Evolutionary conservation across 371 early-diverging fungal species (phyloP).

Genomic region (Parasitella parasitica): DNA sequence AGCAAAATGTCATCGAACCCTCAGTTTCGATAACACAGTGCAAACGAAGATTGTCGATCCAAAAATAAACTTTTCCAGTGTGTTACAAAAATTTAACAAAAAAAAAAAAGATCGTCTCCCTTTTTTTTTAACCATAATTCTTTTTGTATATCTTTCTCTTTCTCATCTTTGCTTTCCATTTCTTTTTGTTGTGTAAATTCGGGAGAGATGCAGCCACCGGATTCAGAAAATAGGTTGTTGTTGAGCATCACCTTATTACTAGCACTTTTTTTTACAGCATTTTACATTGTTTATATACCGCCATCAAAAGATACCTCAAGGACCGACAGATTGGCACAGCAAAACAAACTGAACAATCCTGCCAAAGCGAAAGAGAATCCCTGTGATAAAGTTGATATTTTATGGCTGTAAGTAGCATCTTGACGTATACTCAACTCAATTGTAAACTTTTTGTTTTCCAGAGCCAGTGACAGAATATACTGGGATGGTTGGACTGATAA

Average conservation of each 20-base stretch:
- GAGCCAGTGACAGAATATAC: slow-evolving; percentile 35
- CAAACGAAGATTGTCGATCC: neutral
- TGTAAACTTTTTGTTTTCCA: slow-evolving; percentile 1
- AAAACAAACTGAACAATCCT: neutral
- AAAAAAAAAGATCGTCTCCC: neutral
- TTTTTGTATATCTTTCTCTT: neutral
- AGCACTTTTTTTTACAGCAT: neutral
- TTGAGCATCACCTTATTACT: slow-evolving; percentile 4
- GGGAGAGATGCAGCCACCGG: neutral
- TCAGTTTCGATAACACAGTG: neutral
- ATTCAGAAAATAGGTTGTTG: neutral
- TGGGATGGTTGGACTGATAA: slow-evolving; percentile 46
- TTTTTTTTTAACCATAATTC: neutral
- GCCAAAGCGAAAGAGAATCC: neutral
- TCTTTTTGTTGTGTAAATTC: neutral
- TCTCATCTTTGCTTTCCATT: neutral
- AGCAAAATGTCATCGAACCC: no score
- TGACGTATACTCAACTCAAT: no score
- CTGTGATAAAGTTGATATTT: slow-evolving; percentile 30
- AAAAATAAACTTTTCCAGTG: neutral
- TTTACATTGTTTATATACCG: slow-evolving; percentile 8
- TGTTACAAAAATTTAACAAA: neutral
- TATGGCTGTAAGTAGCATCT: slow-evolving; percentile 29
- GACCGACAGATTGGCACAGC: neutral
- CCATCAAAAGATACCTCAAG: neutral